These are phyloP conservation scores for Juncus effusus DNA, from an alignment of 176 grass and related monocot genomes.

Conservation along the genomic window DNA sequence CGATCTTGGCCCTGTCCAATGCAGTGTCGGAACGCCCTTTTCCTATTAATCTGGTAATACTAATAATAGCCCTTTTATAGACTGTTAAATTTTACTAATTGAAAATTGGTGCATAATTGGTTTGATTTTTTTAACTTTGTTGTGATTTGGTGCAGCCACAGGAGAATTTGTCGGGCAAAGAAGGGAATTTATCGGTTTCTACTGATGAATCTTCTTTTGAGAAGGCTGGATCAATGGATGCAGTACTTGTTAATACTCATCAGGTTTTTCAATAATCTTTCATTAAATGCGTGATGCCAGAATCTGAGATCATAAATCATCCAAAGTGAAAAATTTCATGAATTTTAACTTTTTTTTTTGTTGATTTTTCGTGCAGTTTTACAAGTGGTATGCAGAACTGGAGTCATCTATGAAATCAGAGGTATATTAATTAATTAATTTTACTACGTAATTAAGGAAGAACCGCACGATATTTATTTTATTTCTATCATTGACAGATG, in stretches of 20 bases:
- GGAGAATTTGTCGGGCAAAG: conserved; percentile 51
- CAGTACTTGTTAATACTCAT: conserved; percentile 84
- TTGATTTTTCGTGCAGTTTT: conserved; percentile 59
- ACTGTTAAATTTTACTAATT: not conserved
- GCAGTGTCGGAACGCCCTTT: conserved; percentile 71
- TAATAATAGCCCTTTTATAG: not conserved
- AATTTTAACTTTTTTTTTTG: not conserved
- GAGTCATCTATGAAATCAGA: conserved; percentile 97
- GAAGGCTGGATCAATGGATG: conserved; percentile 59
- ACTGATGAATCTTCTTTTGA: conserved; percentile 44
- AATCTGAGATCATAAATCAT: not conserved
- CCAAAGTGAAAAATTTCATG: no score
- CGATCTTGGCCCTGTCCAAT: conserved; percentile 77
- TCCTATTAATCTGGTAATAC: conserved; percentile 66
- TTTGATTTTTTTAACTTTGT: not conserved
- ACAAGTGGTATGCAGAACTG: conserved; percentile 95
- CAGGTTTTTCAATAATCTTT: conserved; percentile 36
- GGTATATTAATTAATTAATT: conserved; percentile 45
- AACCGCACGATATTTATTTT: not conserved
- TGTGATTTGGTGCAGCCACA: conserved; percentile 33
- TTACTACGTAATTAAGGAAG: conserved; percentile 1
- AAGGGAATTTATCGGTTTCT: conserved; percentile 30
- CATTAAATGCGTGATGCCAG: no score
- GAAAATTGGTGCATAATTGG: not conserved
- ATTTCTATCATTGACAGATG: conserved; percentile 51